These are phyloP conservation scores for Globisporangium nunn DNA, from an alignment of 352 stramenopile genomes.

Conservation along the genomic window DNA sequence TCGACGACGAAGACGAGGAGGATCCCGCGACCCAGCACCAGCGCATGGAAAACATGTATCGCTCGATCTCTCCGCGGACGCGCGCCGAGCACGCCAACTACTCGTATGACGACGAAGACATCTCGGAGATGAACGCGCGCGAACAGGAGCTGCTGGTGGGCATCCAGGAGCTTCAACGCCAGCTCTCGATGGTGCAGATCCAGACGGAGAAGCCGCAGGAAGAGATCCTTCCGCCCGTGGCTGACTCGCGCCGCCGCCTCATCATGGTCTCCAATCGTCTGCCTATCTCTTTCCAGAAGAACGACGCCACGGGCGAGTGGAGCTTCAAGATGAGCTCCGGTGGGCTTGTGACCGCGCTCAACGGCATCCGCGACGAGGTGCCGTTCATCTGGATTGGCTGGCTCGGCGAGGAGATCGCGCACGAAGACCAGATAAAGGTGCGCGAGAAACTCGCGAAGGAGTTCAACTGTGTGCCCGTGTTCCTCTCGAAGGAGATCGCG, in stretches of 20 bases:
- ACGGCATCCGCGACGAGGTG: slow-evolving; percentile 83
- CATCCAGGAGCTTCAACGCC: slow-evolving; percentile 88
- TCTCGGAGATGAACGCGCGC: slow-evolving; percentile 65
- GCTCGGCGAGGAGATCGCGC: slow-evolving; percentile 82
- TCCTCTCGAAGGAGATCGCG: slow-evolving; percentile 85
- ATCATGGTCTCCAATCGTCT: slow-evolving; percentile 90
- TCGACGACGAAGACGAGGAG: slow-evolving; percentile 10
- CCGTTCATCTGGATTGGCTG: slow-evolving; percentile 91
- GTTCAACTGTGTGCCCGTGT: slow-evolving; percentile 88
- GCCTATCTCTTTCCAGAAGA: slow-evolving; percentile 86
- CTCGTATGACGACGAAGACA: slow-evolving; percentile 51
- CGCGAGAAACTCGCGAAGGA: slow-evolving; percentile 76
- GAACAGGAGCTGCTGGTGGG: slow-evolving; percentile 88
- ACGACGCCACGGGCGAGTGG: slow-evolving; percentile 80
- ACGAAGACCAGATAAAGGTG: slow-evolving; percentile 78
- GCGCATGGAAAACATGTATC: slow-evolving; percentile 19
- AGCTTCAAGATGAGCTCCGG: slow-evolving; percentile 86
- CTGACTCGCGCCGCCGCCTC: slow-evolving; percentile 58
- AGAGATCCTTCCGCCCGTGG: slow-evolving; percentile 54
- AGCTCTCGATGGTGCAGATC: slow-evolving; percentile 85
- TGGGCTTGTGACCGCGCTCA: slow-evolving; percentile 83
- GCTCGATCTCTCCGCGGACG: slow-evolving; percentile 19
- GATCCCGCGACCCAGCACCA: slow-evolving; percentile 12
- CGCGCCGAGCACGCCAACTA: slow-evolving; percentile 17
- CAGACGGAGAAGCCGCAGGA: slow-evolving; percentile 73